Conservation (phyloP, 106 monocot genomes). For the Apostasia shenzhenica region DNA sequence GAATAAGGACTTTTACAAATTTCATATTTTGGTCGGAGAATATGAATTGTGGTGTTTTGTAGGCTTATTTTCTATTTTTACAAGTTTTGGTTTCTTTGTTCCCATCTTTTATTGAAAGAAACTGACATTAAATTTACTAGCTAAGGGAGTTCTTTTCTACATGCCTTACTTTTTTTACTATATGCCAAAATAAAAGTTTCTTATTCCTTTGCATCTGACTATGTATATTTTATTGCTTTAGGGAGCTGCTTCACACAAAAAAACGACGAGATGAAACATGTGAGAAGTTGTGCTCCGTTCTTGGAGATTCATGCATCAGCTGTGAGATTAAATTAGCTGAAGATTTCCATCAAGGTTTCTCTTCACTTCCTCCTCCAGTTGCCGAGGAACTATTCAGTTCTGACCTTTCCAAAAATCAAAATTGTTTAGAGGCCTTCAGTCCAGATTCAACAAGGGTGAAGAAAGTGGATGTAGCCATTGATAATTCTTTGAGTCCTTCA, state of each 20-base stretch:
- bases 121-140: no score
- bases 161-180: no score
- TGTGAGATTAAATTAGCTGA: slow-evolving; percentile 65
- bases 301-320: slow-evolving; percentile 57
- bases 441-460: slow-evolving; percentile 53
- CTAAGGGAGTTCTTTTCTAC: no score
- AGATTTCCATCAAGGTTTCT: slow-evolving; percentile 56
- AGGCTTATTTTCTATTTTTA: no score
- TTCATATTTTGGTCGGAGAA: no score
- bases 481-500: slow-evolving; percentile 72
- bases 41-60: no score
- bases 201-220: neutral
- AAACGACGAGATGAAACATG: slow-evolving; percentile 75
- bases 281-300: slow-evolving; percentile 31
- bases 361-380: slow-evolving; percentile 52
- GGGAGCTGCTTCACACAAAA: slow-evolving; percentile 74
- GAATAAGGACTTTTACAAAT: no score
- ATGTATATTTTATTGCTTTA: slow-evolving; percentile 13
- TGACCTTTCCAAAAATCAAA: slow-evolving; percentile 37
- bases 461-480: slow-evolving; percentile 43
- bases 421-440: slow-evolving; percentile 24
- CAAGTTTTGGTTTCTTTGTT: no score
- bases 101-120: no score
- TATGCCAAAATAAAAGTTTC: no score
- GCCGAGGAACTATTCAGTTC: slow-evolving; percentile 47